Evolutionary conservation across 441 rosid genomes (phyloP).

Genomic region (Euphorbia corollata): DNA sequence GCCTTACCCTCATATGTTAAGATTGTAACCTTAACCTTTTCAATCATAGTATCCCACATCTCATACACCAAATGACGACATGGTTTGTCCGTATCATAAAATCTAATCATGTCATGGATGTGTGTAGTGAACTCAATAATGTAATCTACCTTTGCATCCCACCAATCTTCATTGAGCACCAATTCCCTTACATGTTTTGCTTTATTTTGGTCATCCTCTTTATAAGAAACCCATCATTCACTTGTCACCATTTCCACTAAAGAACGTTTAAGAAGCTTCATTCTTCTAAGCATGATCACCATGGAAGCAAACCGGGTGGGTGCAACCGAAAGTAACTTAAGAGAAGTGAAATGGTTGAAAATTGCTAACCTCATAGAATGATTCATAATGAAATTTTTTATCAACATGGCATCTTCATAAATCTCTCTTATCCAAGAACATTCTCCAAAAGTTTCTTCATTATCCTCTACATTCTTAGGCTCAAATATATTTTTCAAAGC

Average conservation of each 20-base stretch:
- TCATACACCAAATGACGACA: not conserved
- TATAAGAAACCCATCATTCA: not conserved
- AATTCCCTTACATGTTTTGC: not conserved
- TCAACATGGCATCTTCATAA: not conserved
- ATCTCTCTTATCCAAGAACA: not conserved
- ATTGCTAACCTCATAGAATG: not conserved
- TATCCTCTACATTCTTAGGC: not conserved
- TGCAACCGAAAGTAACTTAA: not conserved
- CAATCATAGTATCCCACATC: not conserved
- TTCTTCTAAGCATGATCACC: not conserved
- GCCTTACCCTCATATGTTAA: not conserved
- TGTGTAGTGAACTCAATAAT: not conserved
- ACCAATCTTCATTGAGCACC: not conserved
- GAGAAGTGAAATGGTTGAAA: not conserved
- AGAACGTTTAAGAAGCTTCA: not conserved
- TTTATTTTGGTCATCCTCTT: not conserved
- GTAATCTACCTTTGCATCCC: not conserved
- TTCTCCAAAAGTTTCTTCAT: not conserved
- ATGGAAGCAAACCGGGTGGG: not conserved
- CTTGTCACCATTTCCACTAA: not conserved
- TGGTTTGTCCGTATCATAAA: not conserved
- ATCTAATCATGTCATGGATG: not conserved
- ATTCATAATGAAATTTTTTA: not conserved
- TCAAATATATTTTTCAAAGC: not conserved
- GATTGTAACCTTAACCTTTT: not conserved